Conservation (phyloP, 2,329 filamentous ascomycete species). For the Didymella arachidicola region DNA sequence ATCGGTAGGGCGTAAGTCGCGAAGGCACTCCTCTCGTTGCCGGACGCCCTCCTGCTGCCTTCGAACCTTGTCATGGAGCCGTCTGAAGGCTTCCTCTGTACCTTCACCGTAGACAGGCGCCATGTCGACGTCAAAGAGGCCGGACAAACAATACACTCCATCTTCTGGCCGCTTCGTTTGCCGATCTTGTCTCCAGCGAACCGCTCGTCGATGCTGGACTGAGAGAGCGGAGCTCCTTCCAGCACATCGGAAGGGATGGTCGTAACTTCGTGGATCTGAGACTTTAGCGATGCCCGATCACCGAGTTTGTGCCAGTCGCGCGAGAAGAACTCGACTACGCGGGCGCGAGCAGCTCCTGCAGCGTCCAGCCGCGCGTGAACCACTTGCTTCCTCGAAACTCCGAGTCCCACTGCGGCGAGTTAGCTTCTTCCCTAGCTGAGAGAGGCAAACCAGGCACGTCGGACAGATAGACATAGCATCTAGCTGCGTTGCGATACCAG, state of each 20-base stretch:
- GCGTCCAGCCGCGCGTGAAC: background rate
- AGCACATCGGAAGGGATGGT: background rate
- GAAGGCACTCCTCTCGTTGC: no score
- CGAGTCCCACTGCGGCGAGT: constrained; percentile 10
- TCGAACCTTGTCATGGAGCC: no score
- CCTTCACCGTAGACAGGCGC: no score
- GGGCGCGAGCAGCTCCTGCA: constrained; percentile 11
- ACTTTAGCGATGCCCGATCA: background rate
- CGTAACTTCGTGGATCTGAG: background rate
- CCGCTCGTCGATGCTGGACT: background rate
- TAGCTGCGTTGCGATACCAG: constrained; percentile 5
- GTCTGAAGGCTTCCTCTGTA: no score
- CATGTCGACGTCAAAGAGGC: no score
- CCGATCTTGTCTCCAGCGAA: background rate
- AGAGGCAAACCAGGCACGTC: constrained; percentile 14
- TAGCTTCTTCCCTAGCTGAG: background rate
- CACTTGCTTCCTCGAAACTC: constrained; percentile 10
- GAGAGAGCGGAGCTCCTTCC: background rate
- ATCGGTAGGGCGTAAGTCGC: no score
- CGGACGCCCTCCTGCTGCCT: no score
- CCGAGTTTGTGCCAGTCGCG: background rate
- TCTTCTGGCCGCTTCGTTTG: no score
- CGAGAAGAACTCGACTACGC: background rate
- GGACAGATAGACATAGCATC: constrained; percentile 11
- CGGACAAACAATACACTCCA: no score